These are phyloP conservation scores for Phytopythium aichiense DNA, from an alignment of 352 stramenopile genomes.

Conservation along the genomic window DNA sequence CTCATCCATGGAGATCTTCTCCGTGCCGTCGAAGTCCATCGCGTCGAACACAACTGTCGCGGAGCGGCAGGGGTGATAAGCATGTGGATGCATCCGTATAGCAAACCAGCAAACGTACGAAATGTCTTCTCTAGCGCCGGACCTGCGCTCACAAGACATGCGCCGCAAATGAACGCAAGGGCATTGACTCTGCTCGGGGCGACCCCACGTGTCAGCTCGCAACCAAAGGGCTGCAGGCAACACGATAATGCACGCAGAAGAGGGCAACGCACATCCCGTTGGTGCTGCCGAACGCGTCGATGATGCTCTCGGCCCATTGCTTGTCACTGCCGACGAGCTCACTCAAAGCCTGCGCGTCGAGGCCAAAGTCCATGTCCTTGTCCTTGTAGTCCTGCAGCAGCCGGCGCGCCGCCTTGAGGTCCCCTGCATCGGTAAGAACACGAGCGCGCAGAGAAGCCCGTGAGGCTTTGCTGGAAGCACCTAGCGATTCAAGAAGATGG, in stretches of 20 bases:
- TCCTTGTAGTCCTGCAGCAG: constrained; percentile 68
- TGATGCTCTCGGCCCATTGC: constrained; percentile 46
- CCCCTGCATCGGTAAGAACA: constrained; percentile 24
- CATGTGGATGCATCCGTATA: background rate
- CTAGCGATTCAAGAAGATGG: background rate
- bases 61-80: background rate
- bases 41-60: constrained; percentile 67
- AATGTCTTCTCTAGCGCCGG: constrained; percentile 46
- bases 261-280: constrained; percentile 55
- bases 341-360: constrained; percentile 44
- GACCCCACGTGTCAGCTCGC: background rate
- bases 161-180: constrained; percentile 60
- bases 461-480: background rate
- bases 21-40: constrained; percentile 67
- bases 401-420: constrained; percentile 40
- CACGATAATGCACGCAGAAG: background rate
- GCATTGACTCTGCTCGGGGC: constrained; percentile 44
- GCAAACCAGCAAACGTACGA: constrained; percentile 7
- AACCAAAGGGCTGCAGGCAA: background rate
- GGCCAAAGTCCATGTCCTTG: constrained; percentile 69
- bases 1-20: constrained; percentile 76
- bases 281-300: constrained; percentile 48
- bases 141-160: constrained; percentile 35
- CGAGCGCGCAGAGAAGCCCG: background rate
- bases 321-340: constrained; percentile 48